Evolutionary conservation across 2,329 filamentous ascomycete species (phyloP), one percentile per base, ranked within the genome.

Genomic region (Botrytis cinerea): DNA sequence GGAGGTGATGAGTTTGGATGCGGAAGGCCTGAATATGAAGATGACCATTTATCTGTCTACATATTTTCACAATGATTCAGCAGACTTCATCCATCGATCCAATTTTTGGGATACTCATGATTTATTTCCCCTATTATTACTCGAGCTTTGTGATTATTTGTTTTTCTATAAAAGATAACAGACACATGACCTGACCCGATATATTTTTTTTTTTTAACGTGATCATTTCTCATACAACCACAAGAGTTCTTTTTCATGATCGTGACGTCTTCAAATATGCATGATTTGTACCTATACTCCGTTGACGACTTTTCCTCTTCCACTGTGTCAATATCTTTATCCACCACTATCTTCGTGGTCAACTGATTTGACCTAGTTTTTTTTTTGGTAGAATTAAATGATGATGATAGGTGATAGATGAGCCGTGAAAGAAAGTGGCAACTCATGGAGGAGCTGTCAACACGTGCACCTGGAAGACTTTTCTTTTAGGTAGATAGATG

Each of bases 31-130:
- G 45, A 63, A 71, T 48, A 63, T 71, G 38, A 62, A 32, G 59
- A 63, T 70, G 67, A 61, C 63, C 38, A 48, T 46, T 12, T 63
- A 35, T 48, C 69, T 18, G 46, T 71, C 62, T 61, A 71, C 51
- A 57, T 57, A 18, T 28, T 18, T 45, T 57, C 51, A 57, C 48
- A 57, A 57, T 57, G 51, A 35, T 35, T 28, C 22, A 61, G 18
- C 35, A 40, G 7, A n/a, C 25, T 71, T 28, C 1, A 43, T 43
- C 4, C 9, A 57, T 57, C 51, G n/a, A 57, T 12, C 51, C 51
- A 28, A 28, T 57, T 40, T 25, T 25, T 67, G 64, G 38, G 28
- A 67, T 67, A 28, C 28, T 40, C 14, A 67, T 28, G 64, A 25
- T 14, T 25, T 28, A 54, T 54, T 54, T 54, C 46, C 16, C 35